Evolutionary conservation across 257 asterid genomes (phyloP), one percentile per base, ranked within the genome.

Genomic region (Solanum dulcamara): DNA sequence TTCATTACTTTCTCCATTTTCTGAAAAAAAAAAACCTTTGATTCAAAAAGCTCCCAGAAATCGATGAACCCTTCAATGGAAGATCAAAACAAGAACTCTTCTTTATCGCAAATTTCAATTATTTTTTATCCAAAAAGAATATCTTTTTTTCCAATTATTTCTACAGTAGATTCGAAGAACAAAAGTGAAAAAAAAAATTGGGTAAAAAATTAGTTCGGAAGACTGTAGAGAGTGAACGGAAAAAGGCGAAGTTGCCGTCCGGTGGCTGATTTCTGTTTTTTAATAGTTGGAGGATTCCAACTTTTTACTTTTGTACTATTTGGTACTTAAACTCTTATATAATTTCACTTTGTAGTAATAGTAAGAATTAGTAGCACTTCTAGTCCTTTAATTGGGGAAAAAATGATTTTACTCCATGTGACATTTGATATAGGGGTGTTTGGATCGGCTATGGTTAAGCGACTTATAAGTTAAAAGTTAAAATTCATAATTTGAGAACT

Each of bases 1-100:
- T 93, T 94, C 94, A 77, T 90, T 91, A 95, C 90, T 85, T 91
- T 97, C 80, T 95, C 97, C 98, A 94, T 96, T 70, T 3, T 42
- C 53, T 38, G 17, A 24, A 72, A 72, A 42, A 42, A 24, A 72
- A 72, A 42, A 42, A 1, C 59, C 53, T 72, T 38, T 13, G 48
- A 71, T 20, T 2, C 22, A 72, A 12, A 70, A 24, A 42, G n/a
- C 22, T 9, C 44, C 10, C 20, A 72, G 28, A 8, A n/a, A 37
- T 70, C 28, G 2, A 70, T 20, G 50, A 70, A 70, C 30, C 50
- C 72, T 30, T n/a, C 53, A 72, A 72, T n/a, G 48, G n/a, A n/a
- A 38, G 15, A 72, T 40, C 81, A 71, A 20, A 72, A 13, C 10
- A 74, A 72, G 1, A 40, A 6, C 10, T n/a, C 1, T n/a, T 74